Conservation (phyloP, 768 basidiomycete genomes). For the Rhizopogon rudus region DNA sequence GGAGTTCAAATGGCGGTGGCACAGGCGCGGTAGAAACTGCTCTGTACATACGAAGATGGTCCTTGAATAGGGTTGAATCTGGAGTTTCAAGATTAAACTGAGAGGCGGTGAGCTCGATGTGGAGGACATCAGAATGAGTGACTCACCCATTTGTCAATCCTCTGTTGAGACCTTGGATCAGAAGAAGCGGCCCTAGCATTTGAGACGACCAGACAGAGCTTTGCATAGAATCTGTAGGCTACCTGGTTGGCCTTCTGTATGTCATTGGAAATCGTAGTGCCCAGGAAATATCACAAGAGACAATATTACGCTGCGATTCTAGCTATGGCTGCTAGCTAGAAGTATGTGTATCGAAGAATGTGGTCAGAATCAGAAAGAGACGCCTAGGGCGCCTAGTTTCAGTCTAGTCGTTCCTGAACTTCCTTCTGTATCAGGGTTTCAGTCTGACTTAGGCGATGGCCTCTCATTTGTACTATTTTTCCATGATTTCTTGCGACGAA, state of each 20-base stretch:
- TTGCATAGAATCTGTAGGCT: constrained; percentile 76
- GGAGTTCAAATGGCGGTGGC: constrained; percentile 53
- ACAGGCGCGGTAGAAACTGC: constrained; percentile 41
- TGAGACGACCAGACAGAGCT: constrained; percentile 72
- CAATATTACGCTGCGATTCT: constrained; percentile 18
- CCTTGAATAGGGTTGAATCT: constrained; percentile 61
- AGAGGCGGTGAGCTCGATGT: not conserved
- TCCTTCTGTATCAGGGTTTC: no score
- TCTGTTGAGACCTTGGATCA: constrained; percentile 38
- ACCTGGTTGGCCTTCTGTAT: constrained; percentile 79
- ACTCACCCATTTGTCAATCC: constrained; percentile 81
- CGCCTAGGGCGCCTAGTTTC: no score
- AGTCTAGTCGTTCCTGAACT: no score
- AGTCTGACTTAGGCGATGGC: no score
- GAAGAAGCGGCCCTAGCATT: constrained; percentile 59
- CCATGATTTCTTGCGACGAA: no score
- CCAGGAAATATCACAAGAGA: constrained; percentile 5
- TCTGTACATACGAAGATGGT: constrained; percentile 54
- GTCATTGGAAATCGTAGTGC: constrained; percentile 41
- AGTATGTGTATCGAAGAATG: no score
- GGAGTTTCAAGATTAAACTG: constrained; percentile 84
- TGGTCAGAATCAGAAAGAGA: no score
- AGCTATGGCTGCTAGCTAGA: no score
- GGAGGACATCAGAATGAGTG: not conserved
- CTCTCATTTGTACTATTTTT: no score